These are phyloP conservation scores for Quercus parvula DNA, from an alignment of 306 rosid genomes.

Conservation along the genomic window DNA sequence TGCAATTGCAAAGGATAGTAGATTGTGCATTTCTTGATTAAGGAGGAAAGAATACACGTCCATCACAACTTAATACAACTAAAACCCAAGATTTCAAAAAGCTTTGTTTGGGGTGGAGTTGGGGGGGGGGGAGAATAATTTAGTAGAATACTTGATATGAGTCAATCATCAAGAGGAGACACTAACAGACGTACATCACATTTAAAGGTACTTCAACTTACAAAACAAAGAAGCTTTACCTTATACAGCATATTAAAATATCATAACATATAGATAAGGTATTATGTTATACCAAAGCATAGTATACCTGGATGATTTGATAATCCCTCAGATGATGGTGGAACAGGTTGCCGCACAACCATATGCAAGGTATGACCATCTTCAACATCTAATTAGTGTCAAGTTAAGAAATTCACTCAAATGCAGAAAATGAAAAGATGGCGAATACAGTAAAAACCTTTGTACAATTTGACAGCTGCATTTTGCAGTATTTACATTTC, in stretches of 20 bases:
- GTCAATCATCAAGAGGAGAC: neutral
- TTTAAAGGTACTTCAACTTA: constrained; percentile 14
- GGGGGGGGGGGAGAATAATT: neutral
- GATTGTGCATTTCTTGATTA: neutral
- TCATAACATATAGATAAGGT: neutral
- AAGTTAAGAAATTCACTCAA: constrained; percentile 36
- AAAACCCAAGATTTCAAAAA: neutral
- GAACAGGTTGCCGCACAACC: constrained; percentile 85
- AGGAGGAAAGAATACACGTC: neutral
- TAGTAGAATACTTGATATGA: neutral
- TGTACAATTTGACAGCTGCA: neutral
- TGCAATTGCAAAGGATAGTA: neutral
- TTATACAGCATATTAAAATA: constrained; percentile 8
- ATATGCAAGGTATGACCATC: constrained; percentile 98
- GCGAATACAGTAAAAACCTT: neutral
- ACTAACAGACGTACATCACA: neutral
- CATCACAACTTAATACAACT: neutral
- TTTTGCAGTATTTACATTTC: neutral
- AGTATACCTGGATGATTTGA: constrained; percentile 64
- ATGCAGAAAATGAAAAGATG: constrained; percentile 7
- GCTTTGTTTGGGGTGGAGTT: no score
- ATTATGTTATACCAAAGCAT: neutral
- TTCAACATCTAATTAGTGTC: constrained; percentile 81
- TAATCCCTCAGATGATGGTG: constrained; percentile 54
- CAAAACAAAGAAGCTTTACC: constrained; percentile 6